Conservation (phyloP, 1,139 yeast genomes). For the Yamadazyma oceani region DNA sequence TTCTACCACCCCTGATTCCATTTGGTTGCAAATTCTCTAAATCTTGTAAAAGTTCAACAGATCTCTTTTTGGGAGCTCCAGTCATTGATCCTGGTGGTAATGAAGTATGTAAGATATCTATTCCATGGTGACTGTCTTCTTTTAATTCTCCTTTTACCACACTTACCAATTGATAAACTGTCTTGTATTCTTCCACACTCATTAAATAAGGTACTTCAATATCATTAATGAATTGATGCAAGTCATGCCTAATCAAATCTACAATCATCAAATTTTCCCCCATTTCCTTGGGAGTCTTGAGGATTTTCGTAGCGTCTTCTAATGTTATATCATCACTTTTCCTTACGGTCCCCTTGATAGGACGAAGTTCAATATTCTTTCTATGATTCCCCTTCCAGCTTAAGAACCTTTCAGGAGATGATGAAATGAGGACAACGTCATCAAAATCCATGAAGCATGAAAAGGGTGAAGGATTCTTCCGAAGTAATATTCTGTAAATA, state of each 20-base stretch:
- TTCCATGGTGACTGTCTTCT: slow-evolving; percentile 51
- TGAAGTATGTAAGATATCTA: slow-evolving; percentile 75
- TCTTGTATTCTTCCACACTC: slow-evolving; percentile 89
- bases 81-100: slow-evolving; percentile 99
- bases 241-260: slow-evolving; percentile 90
- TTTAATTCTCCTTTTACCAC: slow-evolving; percentile 70
- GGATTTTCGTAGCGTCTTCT: slow-evolving; percentile 60
- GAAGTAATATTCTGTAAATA: slow-evolving; percentile 69
- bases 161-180: slow-evolving; percentile 89
- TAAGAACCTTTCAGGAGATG: slow-evolving; percentile 93
- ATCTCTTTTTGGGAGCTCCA: slow-evolving; percentile 95
- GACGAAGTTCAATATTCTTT: slow-evolving; percentile 72
- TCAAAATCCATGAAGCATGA: slow-evolving; percentile 77
- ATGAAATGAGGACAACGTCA: slow-evolving; percentile 72
- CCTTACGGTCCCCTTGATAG: slow-evolving; percentile 92
- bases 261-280: slow-evolving; percentile 98
- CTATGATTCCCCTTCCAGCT: slow-evolving; percentile 58
- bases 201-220: slow-evolving; percentile 79
- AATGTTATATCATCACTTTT: slow-evolving; percentile 54
- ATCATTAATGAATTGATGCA: slow-evolving; percentile 63
- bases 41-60: slow-evolving; percentile 75
- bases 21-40: slow-evolving; percentile 40
- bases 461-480: slow-evolving; percentile 88
- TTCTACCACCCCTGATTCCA: slow-evolving; percentile 49
- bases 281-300: slow-evolving; percentile 86